Evolutionary conservation across 306 rosid species (phyloP).

Genomic region (Inga laurina): DNA sequence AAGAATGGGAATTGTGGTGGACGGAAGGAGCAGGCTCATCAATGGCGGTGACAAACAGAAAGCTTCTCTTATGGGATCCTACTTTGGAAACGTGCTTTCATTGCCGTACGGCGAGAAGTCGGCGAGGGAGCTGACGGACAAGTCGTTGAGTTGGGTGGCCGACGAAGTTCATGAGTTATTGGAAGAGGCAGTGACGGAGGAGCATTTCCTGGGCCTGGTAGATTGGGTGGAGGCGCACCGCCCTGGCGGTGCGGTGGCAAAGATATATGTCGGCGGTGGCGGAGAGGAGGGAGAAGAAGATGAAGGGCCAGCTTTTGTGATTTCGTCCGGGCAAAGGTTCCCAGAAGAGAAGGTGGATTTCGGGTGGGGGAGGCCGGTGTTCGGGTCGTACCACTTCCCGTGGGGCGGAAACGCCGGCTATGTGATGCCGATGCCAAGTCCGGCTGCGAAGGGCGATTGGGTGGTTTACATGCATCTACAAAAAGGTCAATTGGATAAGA

Average conservation of each 20-base stretch:
- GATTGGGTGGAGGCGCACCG: conserved; percentile 39
- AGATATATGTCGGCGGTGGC: conserved; percentile 34
- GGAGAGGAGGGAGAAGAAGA: background rate
- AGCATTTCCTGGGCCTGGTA: conserved; percentile 4
- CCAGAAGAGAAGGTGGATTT: conserved; percentile 59
- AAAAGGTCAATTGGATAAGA: conserved; percentile 46
- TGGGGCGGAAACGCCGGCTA: conserved; percentile 79
- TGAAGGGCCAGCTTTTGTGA: conserved; percentile 62
- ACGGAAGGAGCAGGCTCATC: conserved; percentile 54
- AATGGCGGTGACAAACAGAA: conserved; percentile 17
- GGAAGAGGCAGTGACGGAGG: background rate
- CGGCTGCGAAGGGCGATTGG: conserved; percentile 71
- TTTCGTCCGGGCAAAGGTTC: conserved; percentile 75
- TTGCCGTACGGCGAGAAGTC: conserved; percentile 48
- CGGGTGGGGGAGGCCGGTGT: conserved; percentile 73
- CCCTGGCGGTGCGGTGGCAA: conserved; percentile 49
- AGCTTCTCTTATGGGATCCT: conserved; percentile 27
- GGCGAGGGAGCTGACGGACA: conserved; percentile 38
- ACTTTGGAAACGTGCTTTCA: conserved; percentile 74
- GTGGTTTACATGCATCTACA: conserved; percentile 75
- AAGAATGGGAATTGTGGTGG: conserved; percentile 74
- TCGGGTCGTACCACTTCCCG: conserved; percentile 82
- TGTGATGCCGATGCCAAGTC: conserved; percentile 87
- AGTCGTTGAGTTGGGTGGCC: conserved; percentile 48
- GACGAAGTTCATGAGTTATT: conserved; percentile 49